Evolutionary conservation across 805 yeast species (phyloP).

Genomic region (Suhomyces sp.): DNA sequence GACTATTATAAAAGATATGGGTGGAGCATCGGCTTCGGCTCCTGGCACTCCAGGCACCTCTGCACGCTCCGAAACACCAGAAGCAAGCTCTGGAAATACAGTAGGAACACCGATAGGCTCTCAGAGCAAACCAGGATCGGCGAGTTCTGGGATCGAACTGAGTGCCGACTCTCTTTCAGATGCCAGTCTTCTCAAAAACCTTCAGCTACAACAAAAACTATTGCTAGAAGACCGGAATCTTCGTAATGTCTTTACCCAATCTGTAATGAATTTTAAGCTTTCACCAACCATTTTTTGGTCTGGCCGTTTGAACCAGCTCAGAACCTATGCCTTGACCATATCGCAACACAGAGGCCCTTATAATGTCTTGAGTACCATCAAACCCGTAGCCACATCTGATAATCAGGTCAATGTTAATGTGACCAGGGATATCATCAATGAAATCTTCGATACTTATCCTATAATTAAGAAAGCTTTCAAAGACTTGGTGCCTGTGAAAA

Average conservation of each 20-base stretch:
- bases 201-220: constrained; percentile 74
- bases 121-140: neutral
- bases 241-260: constrained; percentile 77
- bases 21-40: constrained; percentile 3
- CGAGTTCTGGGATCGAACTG: constrained; percentile 11
- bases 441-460: constrained; percentile 90
- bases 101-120: neutral
- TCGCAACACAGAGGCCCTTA: constrained; percentile 90
- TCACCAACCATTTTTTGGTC: constrained; percentile 87
- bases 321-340: constrained; percentile 82
- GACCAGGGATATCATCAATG: constrained; percentile 84
- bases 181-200: constrained; percentile 59
- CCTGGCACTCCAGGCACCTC: neutral
- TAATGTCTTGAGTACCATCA: constrained; percentile 88
- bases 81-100: constrained; percentile 1
- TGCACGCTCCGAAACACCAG: neutral
- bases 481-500: constrained; percentile 79
- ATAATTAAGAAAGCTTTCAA: constrained; percentile 83
- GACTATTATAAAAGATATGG: constrained; percentile 44
- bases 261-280: constrained; percentile 75
- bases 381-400: constrained; percentile 89
- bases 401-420: constrained; percentile 91
- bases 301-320: constrained; percentile 68
- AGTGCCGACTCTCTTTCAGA: constrained; percentile 31
- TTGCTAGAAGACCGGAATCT: constrained; percentile 66